Evolutionary conservation across 768 basidiomycete genomes (phyloP).

Genomic region (Ramaria sp.): DNA sequence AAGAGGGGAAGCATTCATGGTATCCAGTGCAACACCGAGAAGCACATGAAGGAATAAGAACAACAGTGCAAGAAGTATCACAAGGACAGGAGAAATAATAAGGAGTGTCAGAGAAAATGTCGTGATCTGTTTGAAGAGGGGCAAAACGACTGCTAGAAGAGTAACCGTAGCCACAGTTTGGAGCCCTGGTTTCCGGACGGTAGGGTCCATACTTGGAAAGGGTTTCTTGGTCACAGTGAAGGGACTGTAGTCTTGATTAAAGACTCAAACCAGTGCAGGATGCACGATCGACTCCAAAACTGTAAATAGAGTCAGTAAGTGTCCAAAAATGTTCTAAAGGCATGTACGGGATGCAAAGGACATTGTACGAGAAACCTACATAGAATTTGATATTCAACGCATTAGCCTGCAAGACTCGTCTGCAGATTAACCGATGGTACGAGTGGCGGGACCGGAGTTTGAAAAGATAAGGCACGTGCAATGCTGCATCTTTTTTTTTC

Average conservation of each 20-base stretch:
- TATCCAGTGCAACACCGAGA: constrained; percentile 14
- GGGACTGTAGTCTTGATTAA: neutral
- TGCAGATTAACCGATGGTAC: no score
- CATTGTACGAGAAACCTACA: no score
- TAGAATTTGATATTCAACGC: no score
- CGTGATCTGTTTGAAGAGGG: constrained; percentile 16
- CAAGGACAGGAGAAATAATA: constrained; percentile 14
- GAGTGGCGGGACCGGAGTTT: no score
- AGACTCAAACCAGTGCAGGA: no score
- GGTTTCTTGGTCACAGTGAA: neutral
- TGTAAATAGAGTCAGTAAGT: no score
- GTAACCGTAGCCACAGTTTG: neutral
- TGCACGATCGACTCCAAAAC: no score
- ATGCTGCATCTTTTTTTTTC: no score
- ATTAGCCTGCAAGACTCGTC: no score
- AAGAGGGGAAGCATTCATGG: constrained; percentile 3
- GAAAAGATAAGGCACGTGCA: no score
- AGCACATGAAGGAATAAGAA: constrained; percentile 14
- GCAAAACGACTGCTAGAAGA: constrained; percentile 12
- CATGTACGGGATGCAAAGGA: no score
- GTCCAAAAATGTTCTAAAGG: no score
- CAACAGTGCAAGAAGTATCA: constrained; percentile 9
- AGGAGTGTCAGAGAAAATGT: constrained; percentile 17
- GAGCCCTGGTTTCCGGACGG: neutral
- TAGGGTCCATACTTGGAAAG: neutral